Evolutionary conservation across 2,329 filamentous ascomycete species (phyloP).

Genomic region (Pleoardoris graminearum): DNA sequence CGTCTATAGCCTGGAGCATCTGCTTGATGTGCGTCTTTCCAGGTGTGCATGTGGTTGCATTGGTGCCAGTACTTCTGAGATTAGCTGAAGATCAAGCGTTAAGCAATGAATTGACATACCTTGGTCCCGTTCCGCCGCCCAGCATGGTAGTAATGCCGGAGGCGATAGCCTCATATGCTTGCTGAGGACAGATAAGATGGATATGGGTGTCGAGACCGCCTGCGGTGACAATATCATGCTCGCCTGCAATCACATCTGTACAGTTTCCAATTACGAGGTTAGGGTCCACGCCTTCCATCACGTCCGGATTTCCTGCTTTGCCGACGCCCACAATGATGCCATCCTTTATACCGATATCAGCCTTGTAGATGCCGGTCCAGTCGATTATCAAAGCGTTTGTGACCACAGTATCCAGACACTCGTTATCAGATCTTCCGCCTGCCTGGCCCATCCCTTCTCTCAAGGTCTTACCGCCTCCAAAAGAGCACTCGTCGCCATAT

Average conservation of each 20-base stretch:
- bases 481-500: constrained; percentile 93
- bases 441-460: constrained; percentile 96
- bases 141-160: constrained; percentile 89
- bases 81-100: constrained; percentile 19
- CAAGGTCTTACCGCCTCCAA: constrained; percentile 91
- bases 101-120: constrained; percentile 51
- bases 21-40: constrained; percentile 79
- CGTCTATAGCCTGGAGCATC: constrained; percentile 88
- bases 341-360: constrained; percentile 90
- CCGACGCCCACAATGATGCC: constrained; percentile 86
- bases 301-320: constrained; percentile 95
- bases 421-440: constrained; percentile 70
- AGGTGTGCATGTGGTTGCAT: constrained; percentile 91
- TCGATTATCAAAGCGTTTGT: constrained; percentile 90
- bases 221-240: constrained; percentile 87
- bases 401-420: constrained; percentile 81
- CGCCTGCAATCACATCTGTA: constrained; percentile 89
- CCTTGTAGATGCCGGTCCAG: constrained; percentile 92
- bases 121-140: constrained; percentile 90
- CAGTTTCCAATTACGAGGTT: constrained; percentile 82
- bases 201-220: constrained; percentile 90
- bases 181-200: constrained; percentile 94
- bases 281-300: constrained; percentile 84
- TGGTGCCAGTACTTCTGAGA: constrained; percentile 72
- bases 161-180: constrained; percentile 79